Evolutionary conservation across 2,329 filamentous ascomycete genomes (phyloP), one percentile per base, ranked within the genome.

Genomic region (Metarhizium album): DNA sequence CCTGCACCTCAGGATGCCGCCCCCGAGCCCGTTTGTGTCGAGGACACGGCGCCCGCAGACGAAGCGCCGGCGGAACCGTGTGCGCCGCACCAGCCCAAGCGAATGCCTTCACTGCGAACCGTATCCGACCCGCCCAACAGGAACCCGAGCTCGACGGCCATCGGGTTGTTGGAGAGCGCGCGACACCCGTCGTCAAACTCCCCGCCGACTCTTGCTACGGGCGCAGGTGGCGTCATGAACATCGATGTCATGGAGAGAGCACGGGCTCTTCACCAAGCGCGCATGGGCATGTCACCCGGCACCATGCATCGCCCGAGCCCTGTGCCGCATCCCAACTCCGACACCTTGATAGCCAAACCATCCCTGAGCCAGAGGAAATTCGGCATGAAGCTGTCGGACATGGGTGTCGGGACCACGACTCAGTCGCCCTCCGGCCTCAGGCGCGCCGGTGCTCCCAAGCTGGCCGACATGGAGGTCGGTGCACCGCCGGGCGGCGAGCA

Each of bases 91-190:
- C 53, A 58, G 37, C 71, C 73, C 50, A 71, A 77, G 64, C 68
- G 81, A 64, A 61, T 83, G 52, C 75, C 80, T 20, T 79, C 80
- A 4, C 65, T 82, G 42, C 78, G 82, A 58, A 78, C 80, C 45
- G 67, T 78, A 20, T 81, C 82, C 49, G 79, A 83, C 47, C 70
- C 82, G 20, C 70, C 74, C 56, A 72, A 70, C 50, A 90, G 95
- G 81, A 87, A 80, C 51, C 71, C 85, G 6, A 90, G 83, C n/a
- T 95, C 90, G n/a, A 93, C 86, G 27, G 83, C 87, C 40, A 73
- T 90, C 3, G 89, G 89, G 40, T 79, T 87, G 52, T 72, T 95
- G 60, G 89, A 84, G 66, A 79, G 70, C 57, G 80, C 78, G 4
- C 72, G 81, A 52, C 73, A 78, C 46, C 80, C 79, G 3, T 63